Conservation (phyloP, 345 rosid species). For the Carallia pectinifolia region DNA sequence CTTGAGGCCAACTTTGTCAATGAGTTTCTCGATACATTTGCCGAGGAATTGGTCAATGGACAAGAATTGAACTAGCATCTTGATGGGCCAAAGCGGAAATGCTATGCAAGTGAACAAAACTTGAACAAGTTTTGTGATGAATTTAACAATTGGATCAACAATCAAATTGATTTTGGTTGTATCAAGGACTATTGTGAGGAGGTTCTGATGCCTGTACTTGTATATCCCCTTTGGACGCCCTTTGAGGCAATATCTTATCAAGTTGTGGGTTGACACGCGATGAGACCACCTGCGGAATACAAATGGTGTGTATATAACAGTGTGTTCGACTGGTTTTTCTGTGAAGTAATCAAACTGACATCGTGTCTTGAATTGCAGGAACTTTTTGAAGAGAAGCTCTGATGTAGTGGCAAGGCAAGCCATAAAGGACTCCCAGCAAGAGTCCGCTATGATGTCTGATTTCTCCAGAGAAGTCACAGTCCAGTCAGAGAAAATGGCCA, state of each 20-base stretch:
- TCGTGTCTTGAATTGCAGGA: conserved; percentile 22
- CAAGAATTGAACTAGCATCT: background rate
- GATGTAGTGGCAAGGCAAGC: background rate
- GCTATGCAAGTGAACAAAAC: background rate
- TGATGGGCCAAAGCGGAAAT: background rate
- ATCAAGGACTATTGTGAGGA: background rate
- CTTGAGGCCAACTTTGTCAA: conserved; percentile 28
- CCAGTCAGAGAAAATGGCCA: conserved; percentile 63
- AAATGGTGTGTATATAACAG: conserved; percentile 30
- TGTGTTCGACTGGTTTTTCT: background rate
- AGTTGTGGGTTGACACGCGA: no score
- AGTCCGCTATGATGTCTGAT: conserved; percentile 15
- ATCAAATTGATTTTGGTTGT: background rate
- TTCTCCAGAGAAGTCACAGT: conserved; percentile 29
- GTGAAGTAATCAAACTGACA: background rate
- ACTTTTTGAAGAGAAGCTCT: background rate
- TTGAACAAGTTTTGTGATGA: background rate
- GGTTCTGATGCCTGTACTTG: conserved; percentile 18
- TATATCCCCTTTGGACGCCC: conserved; percentile 26
- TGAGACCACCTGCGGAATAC: no score
- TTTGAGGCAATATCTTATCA: conserved; percentile 31
- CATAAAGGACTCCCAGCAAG: background rate
- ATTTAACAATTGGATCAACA: background rate
- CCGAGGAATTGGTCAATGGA: no score
- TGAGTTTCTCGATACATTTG: background rate